These are phyloP conservation scores for Pyricularia sp. DNA, from an alignment of 2,329 filamentous ascomycete genomes.

Conservation along the genomic window DNA sequence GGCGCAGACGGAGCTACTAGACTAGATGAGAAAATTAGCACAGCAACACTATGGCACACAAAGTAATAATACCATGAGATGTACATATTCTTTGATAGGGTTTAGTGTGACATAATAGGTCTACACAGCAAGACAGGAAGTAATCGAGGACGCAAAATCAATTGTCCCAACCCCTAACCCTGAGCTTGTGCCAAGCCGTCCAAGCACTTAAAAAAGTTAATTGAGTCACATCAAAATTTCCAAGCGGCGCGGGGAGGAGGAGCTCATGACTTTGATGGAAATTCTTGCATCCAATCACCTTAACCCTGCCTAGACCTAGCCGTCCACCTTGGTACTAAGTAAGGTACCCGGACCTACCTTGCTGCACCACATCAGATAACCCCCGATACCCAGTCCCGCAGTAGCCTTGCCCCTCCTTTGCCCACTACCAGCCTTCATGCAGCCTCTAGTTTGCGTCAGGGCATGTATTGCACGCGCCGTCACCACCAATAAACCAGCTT, in stretches of 20 bases:
- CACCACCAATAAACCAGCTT: neutral
- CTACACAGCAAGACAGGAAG: too few relatives aligned
- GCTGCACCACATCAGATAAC: neutral
- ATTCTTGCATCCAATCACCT: neutral
- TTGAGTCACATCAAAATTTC: neutral
- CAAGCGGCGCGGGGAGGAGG: neutral
- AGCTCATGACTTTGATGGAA: neutral
- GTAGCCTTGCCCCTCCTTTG: conserved; percentile 1
- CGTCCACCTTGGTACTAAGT: neutral
- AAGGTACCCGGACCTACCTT: neutral
- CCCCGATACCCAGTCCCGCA: conserved; percentile 1
- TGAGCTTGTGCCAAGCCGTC: neutral
- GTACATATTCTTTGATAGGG: too few relatives aligned
- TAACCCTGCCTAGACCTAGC: neutral
- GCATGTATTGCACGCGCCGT: conserved; percentile 3
- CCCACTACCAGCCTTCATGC: conserved; percentile 2
- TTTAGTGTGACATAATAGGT: too few relatives aligned
- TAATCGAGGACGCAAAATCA: too few relatives aligned
- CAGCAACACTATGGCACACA: too few relatives aligned
- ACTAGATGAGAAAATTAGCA: too few relatives aligned
- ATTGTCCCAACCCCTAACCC: neutral
- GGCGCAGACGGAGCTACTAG: too few relatives aligned
- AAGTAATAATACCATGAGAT: too few relatives aligned
- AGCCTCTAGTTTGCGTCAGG: neutral
- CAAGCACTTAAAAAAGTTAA: neutral